Evolutionary conservation across 768 basidiomycete species (phyloP).

Genomic region (Piloderma croceum): DNA sequence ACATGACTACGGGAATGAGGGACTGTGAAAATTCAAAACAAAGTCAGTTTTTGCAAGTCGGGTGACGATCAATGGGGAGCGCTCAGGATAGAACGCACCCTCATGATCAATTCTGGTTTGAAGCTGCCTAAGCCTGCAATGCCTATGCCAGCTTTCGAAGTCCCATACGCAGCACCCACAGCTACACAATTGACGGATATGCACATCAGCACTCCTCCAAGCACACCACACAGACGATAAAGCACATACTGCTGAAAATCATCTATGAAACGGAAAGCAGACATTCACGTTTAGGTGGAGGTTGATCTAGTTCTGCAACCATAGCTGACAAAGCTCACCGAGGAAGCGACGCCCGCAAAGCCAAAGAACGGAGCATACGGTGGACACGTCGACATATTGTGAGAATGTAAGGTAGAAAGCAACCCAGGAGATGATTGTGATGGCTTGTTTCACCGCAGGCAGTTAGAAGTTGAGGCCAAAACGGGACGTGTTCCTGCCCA

Average conservation of each 20-base stretch:
- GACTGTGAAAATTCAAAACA: slow-evolving; percentile 47
- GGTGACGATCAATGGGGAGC: neutral
- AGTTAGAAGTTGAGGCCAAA: too few species aligned
- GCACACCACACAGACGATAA: neutral
- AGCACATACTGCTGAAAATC: slow-evolving; percentile 85
- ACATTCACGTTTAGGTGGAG: slow-evolving; percentile 5
- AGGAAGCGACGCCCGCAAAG: slow-evolving; percentile 91
- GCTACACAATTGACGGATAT: slow-evolving; percentile 43
- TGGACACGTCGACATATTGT: slow-evolving; percentile 68
- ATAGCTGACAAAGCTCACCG: slow-evolving; percentile 42
- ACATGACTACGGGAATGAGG: slow-evolving; percentile 96
- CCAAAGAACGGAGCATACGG: slow-evolving; percentile 98
- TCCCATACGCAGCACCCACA: slow-evolving; percentile 92
- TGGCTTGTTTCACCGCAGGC: too few species aligned
- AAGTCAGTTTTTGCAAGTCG: slow-evolving; percentile 1
- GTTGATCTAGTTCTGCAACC: too few species aligned
- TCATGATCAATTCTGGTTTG: slow-evolving; percentile 97
- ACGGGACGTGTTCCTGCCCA: too few species aligned
- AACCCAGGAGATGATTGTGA: too few species aligned
- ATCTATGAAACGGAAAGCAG: slow-evolving; percentile 75
- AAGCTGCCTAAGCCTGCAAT: slow-evolving; percentile 93
- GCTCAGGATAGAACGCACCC: slow-evolving; percentile 47
- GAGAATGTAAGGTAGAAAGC: too few species aligned
- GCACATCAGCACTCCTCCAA: slow-evolving; percentile 1
- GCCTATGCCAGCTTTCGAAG: slow-evolving; percentile 94